Percentiles rank a stretch among this genome's conserved stretches.
These are phyloP conservation scores for Vanrija pseudolonga DNA, from an alignment of 1,284 basidiomycete species.

Conservation along the genomic window DNA sequence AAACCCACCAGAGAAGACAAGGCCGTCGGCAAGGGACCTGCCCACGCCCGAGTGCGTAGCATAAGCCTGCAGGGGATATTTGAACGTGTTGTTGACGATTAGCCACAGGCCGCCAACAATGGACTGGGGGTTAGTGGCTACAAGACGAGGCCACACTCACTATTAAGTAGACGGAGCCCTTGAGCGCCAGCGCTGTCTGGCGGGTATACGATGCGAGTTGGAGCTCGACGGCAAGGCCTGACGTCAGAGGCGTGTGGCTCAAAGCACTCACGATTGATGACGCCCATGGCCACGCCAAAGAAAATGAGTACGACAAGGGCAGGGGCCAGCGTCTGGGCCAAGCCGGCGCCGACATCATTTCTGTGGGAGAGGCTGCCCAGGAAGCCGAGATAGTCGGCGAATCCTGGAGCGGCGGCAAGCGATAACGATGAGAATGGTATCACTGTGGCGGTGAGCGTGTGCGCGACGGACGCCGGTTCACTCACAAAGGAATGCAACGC, in stretches of 20 bases:
- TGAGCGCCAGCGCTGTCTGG: slow-evolving; percentile 61
- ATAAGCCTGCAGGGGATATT: no score
- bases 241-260: background rate
- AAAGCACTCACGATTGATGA: slow-evolving; percentile 58
- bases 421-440: slow-evolving; percentile 62
- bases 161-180: slow-evolving; percentile 64
- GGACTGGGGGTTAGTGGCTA: slow-evolving; percentile 31
- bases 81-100: slow-evolving; percentile 44
- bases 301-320: slow-evolving; percentile 61
- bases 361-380: slow-evolving; percentile 57
- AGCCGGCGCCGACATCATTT: slow-evolving; percentile 56
- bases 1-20: slow-evolving; percentile 65
- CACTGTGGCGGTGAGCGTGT: slow-evolving; percentile 54
- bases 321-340: slow-evolving; percentile 65
- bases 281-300: slow-evolving; percentile 55
- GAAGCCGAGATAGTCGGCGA: slow-evolving; percentile 63
- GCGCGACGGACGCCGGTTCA: slow-evolving; percentile 19
- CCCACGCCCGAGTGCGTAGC: no score
- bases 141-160: slow-evolving; percentile 19
- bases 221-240: slow-evolving; percentile 47
- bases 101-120: slow-evolving; percentile 60
- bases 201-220: slow-evolving; percentile 62
- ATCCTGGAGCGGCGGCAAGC: slow-evolving; percentile 64
- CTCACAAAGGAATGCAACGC: slow-evolving; percentile 63
- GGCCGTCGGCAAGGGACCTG: slow-evolving; percentile 61